Evolutionary conservation across 2,329 filamentous ascomycete genomes (phyloP).

Genomic region (Monosporascus cannonballus): DNA sequence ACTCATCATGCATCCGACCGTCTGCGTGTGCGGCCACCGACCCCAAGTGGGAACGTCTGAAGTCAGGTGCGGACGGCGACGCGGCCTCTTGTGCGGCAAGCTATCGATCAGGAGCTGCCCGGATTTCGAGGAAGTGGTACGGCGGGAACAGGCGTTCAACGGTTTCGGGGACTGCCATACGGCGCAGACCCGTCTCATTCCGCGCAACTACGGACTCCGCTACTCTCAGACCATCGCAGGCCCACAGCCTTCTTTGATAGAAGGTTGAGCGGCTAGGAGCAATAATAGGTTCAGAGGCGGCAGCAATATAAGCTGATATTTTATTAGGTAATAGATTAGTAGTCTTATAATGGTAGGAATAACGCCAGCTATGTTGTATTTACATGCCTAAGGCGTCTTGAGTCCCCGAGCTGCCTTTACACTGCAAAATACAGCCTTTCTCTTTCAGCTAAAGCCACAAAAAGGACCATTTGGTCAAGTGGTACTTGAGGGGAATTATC

Average conservation of each 20-base stretch:
- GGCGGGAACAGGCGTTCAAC: neutral
- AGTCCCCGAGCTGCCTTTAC: too few relatives aligned
- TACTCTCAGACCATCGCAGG: neutral
- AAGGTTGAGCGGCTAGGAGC: neutral
- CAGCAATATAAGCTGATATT: too few relatives aligned
- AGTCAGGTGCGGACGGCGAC: neutral
- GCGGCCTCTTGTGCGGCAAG: neutral
- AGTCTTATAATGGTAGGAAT: too few relatives aligned
- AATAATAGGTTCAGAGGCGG: neutral
- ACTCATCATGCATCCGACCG: neutral
- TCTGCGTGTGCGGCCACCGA: neutral
- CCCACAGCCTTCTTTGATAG: neutral
- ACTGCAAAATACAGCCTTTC: too few relatives aligned
- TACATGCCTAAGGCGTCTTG: too few relatives aligned
- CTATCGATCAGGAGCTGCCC: neutral
- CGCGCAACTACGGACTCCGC: neutral
- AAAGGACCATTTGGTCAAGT: too few relatives aligned
- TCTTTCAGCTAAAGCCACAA: too few relatives aligned
- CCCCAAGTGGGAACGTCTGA: neutral
- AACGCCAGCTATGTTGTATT: too few relatives aligned
- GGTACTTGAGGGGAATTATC: too few relatives aligned
- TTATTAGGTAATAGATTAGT: too few relatives aligned
- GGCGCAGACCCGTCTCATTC: neutral
- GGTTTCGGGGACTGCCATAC: neutral
- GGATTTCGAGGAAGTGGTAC: neutral